A percentile compares a stretch with the other conserved stretches of the same genome.
Conservation (phyloP, 805 yeast species). For the Lachancea sp. region DNA sequence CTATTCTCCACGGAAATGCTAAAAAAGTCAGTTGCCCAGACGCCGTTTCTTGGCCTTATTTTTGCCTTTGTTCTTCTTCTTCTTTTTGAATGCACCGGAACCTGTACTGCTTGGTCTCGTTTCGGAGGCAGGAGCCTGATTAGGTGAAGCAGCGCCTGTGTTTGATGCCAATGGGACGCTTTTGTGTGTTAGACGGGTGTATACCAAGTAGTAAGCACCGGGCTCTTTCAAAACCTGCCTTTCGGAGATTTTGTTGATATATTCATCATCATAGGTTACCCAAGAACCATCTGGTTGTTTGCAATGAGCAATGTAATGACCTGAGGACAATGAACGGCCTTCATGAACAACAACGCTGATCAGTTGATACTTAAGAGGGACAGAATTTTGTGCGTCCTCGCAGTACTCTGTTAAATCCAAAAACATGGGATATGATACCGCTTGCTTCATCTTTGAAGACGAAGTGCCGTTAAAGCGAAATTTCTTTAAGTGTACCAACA, state of each 20-base stretch:
- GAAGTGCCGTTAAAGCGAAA: slow-evolving; percentile 80
- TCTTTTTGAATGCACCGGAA: slow-evolving; percentile 9
- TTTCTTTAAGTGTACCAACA: slow-evolving; percentile 81
- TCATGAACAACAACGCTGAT: slow-evolving; percentile 86
- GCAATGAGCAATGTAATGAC: slow-evolving; percentile 89
- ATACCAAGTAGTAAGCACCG: slow-evolving; percentile 83
- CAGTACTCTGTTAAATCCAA: slow-evolving; percentile 66
- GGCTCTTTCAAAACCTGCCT: slow-evolving; percentile 73
- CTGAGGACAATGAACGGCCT: slow-evolving; percentile 86
- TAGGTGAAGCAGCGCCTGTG: not conserved
- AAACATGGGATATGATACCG: slow-evolving; percentile 71
- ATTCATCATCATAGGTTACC: slow-evolving; percentile 94
- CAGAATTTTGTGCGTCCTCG: slow-evolving; percentile 27
- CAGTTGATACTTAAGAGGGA: slow-evolving; percentile 60
- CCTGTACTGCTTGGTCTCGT: not conserved
- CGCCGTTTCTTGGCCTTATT: slow-evolving; percentile 27
- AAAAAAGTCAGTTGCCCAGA: slow-evolving; percentile 16
- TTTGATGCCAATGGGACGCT: slow-evolving; percentile 13
- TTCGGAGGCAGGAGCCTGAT: not conserved
- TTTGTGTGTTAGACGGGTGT: slow-evolving; percentile 68
- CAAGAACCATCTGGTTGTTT: slow-evolving; percentile 88
- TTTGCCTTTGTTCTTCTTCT: slow-evolving; percentile 24
- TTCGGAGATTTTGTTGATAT: slow-evolving; percentile 66
- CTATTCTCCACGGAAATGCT: slow-evolving; percentile 5
- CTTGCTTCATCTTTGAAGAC: slow-evolving; percentile 81